These are phyloP conservation scores for Xylariaceae sp. DNA, from an alignment of 2,329 filamentous ascomycete species.

Conservation along the genomic window DNA sequence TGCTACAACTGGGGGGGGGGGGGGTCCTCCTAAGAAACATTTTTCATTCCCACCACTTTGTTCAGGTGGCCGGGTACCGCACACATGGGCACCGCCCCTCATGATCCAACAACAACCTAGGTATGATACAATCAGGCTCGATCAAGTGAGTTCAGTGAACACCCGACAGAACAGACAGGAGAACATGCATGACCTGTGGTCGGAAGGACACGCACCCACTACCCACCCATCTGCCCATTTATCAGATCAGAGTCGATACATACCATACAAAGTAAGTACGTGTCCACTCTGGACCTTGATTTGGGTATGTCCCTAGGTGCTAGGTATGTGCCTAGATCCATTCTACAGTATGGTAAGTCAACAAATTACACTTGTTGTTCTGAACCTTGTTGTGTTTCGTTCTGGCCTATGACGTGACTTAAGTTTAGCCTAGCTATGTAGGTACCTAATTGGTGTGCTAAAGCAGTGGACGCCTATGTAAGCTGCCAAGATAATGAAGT, in stretches of 20 bases:
- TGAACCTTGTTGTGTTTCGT: not conserved
- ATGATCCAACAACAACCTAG: too few species aligned
- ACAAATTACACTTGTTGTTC: not conserved
- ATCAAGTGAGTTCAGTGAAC: too few species aligned
- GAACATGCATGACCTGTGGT: not conserved
- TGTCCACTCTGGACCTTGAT: not conserved
- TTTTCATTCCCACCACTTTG: not conserved
- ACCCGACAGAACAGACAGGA: too few species aligned
- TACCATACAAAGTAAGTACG: not conserved
- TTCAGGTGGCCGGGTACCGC: too few species aligned
- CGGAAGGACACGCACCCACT: too few species aligned
- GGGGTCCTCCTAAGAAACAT: not conserved
- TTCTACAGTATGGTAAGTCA: not conserved
- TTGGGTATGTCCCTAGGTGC: not conserved
- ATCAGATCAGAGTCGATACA: not conserved
- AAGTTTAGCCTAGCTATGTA: too few species aligned
- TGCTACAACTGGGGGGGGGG: too few species aligned
- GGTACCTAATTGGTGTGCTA: too few species aligned
- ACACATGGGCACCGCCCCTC: not conserved
- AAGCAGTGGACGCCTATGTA: too few species aligned
- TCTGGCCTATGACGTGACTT: not conserved
- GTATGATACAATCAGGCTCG: too few species aligned
- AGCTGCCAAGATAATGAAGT: not conserved
- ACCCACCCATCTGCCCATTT: not conserved
- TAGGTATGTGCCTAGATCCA: too few species aligned